Evolutionary conservation across 345 rosid species (phyloP).

Genomic region (Garcia nutans): DNA sequence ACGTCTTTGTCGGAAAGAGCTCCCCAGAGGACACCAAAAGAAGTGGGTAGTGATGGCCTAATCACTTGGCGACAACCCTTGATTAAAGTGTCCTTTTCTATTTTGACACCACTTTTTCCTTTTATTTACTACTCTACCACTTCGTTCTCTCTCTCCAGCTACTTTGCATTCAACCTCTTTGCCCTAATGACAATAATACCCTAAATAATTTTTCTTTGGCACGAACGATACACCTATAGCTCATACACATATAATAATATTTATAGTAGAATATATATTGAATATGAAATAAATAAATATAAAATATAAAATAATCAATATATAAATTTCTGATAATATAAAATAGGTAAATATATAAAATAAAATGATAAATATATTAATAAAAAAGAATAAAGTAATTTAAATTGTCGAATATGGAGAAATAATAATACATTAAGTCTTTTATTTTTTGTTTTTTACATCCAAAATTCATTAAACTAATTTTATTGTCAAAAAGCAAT

Average conservation of each 20-base stretch:
- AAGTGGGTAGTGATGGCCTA: constrained; percentile 47
- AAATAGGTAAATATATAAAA: too few relatives aligned
- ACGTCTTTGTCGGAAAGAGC: constrained; percentile 29
- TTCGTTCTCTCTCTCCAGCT: background rate
- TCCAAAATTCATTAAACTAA: background rate
- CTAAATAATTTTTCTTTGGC: background rate
- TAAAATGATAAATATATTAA: too few relatives aligned
- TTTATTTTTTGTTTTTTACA: too few relatives aligned
- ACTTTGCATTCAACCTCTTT: background rate
- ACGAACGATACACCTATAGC: too few relatives aligned
- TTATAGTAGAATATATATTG: too few relatives aligned
- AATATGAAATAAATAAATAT: too few relatives aligned
- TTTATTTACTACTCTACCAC: constrained; percentile 15
- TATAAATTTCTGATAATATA: too few relatives aligned
- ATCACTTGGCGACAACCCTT: constrained; percentile 38
- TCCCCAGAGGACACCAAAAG: constrained; percentile 22
- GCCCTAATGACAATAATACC: constrained; percentile 4
- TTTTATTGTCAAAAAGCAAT: background rate
- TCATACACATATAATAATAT: too few relatives aligned
- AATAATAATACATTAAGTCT: too few relatives aligned
- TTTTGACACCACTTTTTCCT: constrained; percentile 15
- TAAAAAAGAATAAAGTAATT: too few relatives aligned
- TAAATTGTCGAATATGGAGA: too few relatives aligned
- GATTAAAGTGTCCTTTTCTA: constrained; percentile 30
- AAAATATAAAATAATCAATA: too few relatives aligned